These are phyloP conservation scores for Colletotrichum phormii DNA, from an alignment of 2,329 filamentous ascomycete genomes.

Conservation along the genomic window DNA sequence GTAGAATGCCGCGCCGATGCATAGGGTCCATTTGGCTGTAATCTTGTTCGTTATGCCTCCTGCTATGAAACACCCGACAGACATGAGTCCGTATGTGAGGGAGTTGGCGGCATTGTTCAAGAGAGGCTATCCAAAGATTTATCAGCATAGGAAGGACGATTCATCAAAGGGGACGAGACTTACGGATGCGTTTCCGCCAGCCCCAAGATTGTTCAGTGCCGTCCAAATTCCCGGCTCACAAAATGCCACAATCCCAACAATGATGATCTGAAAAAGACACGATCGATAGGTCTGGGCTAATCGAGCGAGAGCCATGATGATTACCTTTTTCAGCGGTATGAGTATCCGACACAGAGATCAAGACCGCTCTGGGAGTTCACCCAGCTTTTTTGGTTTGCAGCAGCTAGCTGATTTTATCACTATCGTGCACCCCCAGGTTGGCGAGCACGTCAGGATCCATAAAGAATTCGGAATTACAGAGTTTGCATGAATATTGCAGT, in stretches of 20 bases:
- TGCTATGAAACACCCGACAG: conserved; percentile 30
- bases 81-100: conserved; percentile 31
- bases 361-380: not conserved
- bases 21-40: conserved; percentile 47
- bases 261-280: conserved; percentile 31
- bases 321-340: not conserved
- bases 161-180: not conserved
- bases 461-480: conserved; percentile 14
- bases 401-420: not conserved
- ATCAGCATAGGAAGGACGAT: too few relatives aligned
- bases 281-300: conserved; percentile 12
- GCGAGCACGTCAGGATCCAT: conserved; percentile 29
- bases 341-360: not conserved
- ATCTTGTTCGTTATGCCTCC: conserved; percentile 31
- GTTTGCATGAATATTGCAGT: not conserved
- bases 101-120: conserved; percentile 29
- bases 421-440: not conserved
- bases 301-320: not conserved
- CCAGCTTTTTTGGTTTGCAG: not conserved
- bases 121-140: not conserved
- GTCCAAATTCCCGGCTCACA: conserved; percentile 41
- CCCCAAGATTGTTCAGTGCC: conserved; percentile 40
- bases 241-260: conserved; percentile 36
- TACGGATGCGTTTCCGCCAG: conserved; percentile 36
- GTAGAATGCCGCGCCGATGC: conserved; percentile 56